Percentiles rank a stretch among this genome's conserved stretches.
Conservation (phyloP, 331 rosid species). For the Saraca asoca region DNA sequence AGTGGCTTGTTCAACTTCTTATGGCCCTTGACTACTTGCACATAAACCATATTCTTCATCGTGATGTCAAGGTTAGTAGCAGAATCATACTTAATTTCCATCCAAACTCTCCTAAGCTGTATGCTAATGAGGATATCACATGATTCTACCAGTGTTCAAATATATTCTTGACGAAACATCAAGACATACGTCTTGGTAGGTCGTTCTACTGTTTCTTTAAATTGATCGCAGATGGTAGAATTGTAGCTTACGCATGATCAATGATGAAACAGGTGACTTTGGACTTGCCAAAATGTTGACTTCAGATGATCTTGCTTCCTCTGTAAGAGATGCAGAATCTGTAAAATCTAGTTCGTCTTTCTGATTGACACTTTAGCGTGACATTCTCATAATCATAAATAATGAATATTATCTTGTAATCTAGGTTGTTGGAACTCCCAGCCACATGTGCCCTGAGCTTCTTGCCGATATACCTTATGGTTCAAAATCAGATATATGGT, state of each 20-base stretch:
- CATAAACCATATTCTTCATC: conserved; percentile 93
- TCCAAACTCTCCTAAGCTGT: conserved; percentile 22
- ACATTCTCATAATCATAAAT: conserved; percentile 28
- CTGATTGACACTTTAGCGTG: conserved; percentile 10
- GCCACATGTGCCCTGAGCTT: conserved; percentile 99
- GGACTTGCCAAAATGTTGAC: conserved; percentile 98
- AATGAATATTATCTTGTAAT: conserved; percentile 21
- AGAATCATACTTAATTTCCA: conserved; percentile 16
- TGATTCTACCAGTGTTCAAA: conserved; percentile 81
- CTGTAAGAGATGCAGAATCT: conserved; percentile 57
- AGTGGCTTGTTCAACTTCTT: conserved; percentile 99
- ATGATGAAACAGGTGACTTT: conserved; percentile 79
- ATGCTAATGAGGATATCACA: conserved; percentile 40
- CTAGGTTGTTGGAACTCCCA: conserved; percentile 98
- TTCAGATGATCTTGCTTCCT: conserved; percentile 96
- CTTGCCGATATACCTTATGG: conserved; percentile 99
- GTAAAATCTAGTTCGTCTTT: conserved; percentile 12
- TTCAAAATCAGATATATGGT: conserved; percentile 99
- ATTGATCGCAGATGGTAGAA: conserved; percentile 3
- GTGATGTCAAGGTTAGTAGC: conserved; percentile 86
- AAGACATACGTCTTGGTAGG: conserved; percentile 91
- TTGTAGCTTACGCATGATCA: conserved; percentile 45
- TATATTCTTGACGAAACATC: conserved; percentile 94
- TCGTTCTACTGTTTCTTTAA: conserved; percentile 34
- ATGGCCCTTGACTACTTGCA: conserved; percentile 99